Conservation (phyloP, 768 basidiomycete genomes). For the Leccinum subgranulosum region DNA sequence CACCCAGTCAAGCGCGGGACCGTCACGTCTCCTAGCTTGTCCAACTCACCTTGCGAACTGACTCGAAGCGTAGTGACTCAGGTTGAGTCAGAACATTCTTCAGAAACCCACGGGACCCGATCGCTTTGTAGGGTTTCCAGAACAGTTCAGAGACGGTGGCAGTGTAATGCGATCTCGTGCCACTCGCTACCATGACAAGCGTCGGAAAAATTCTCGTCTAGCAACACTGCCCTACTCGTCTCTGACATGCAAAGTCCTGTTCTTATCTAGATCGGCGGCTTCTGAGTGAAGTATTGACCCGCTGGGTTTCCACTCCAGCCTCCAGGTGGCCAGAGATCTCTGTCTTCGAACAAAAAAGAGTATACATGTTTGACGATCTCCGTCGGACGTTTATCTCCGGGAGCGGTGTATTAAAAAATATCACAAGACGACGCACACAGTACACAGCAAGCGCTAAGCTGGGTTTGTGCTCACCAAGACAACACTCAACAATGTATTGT, state of each 20-base stretch:
- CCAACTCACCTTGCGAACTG: neutral
- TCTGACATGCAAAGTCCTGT: neutral
- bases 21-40: neutral
- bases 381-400: neutral
- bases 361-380: neutral
- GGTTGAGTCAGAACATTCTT: neutral
- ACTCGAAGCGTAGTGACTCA: neutral
- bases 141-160: neutral
- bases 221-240: constrained; percentile 4
- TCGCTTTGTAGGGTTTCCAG: neutral
- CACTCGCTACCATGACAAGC: neutral
- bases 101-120: neutral
- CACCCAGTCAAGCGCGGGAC: constrained; percentile 7
- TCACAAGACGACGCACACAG: neutral
- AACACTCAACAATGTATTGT: neutral
- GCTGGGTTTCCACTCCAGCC: too few species aligned
- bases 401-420: neutral
- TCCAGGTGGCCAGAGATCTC: too few species aligned
- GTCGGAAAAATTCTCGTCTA: neutral
- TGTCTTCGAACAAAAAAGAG: neutral
- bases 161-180: neutral
- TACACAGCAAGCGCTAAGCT: neutral
- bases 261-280: neutral
- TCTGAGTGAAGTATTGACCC: too few species aligned
- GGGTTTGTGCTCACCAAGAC: neutral